Evolutionary conservation across 306 rosid genomes (phyloP).

Genomic region (Vigna mungo): DNA sequence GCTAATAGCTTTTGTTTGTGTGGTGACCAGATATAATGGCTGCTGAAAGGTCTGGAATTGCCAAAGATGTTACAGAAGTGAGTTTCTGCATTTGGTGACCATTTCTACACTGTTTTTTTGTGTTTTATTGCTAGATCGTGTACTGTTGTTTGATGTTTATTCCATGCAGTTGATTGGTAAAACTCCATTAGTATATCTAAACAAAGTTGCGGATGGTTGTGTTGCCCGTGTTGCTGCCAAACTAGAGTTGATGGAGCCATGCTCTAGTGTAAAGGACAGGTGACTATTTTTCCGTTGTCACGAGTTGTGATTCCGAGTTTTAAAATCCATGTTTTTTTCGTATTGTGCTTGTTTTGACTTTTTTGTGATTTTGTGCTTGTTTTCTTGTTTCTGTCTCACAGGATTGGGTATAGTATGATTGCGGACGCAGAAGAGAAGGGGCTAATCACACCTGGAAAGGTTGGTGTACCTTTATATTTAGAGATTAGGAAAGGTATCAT

Average conservation of each 20-base stretch:
- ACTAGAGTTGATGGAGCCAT: conserved; percentile 71
- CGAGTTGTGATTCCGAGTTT: conserved; percentile 17
- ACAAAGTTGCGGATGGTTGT: conserved; percentile 58
- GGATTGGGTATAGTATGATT: conserved; percentile 79
- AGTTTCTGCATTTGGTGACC: conserved; percentile 31
- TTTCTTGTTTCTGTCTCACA: conserved; percentile 41
- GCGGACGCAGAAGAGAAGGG: conserved; percentile 72
- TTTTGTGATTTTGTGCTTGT: conserved; percentile 3
- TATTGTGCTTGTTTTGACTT: conserved; percentile 8
- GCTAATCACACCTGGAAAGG: conserved; percentile 65
- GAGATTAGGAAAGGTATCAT: conserved; percentile 10
- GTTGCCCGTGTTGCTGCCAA: conserved; percentile 73
- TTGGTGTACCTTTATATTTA: conserved; percentile 43
- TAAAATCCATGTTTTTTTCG: neutral
- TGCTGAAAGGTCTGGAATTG: conserved; percentile 55
- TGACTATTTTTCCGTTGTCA: conserved; percentile 17
- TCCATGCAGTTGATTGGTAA: conserved; percentile 63
- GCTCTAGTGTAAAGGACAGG: conserved; percentile 79
- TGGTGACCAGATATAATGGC: conserved; percentile 60
- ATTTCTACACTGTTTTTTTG: conserved; percentile 1
- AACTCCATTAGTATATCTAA: conserved; percentile 74
- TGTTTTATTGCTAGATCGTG: neutral
- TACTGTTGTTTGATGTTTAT: neutral
- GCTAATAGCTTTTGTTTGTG: conserved; percentile 26
- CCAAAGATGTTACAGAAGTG: conserved; percentile 73